Conservation (phyloP, 1,284 basidiomycete species). For the Fistulina hepatica region DNA sequence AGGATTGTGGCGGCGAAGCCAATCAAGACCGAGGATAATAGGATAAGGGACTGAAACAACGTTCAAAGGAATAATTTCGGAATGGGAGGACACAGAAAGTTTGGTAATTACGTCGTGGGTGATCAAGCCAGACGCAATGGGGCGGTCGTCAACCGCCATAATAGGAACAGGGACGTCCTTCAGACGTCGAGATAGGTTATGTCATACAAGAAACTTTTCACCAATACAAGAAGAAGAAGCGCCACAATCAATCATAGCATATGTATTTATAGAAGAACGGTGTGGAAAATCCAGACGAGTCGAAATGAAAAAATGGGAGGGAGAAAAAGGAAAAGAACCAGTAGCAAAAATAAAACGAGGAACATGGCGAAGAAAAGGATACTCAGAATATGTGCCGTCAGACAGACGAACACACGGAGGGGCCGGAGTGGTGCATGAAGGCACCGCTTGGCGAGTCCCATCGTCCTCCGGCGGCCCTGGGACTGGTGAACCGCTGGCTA, state of each 20-base stretch:
- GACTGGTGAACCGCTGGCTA: not conserved
- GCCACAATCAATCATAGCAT: conserved; percentile 18
- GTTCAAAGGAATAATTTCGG: conserved; percentile 7
- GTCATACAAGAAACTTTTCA: conserved; percentile 18
- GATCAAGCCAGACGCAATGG: conserved; percentile 23
- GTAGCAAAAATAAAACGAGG: conserved; percentile 9
- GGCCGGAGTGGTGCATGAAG: too few relatives aligned
- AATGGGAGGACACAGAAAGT: conserved; percentile 17
- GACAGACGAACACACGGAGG: not conserved
- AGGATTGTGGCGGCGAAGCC: conserved; percentile 12
- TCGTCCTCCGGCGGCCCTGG: not conserved
- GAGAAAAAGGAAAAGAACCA: conserved; percentile 6
- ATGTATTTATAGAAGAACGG: conserved; percentile 16
- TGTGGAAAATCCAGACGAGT: conserved; percentile 12
- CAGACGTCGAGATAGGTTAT: conserved; percentile 19
- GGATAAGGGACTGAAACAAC: conserved; percentile 10
- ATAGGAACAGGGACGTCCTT: conserved; percentile 22
- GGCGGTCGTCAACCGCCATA: conserved; percentile 25
- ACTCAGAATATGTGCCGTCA: not conserved
- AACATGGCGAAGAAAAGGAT: conserved; percentile 4
- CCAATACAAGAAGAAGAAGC: conserved; percentile 24
- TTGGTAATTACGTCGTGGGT: conserved; percentile 22
- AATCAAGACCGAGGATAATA: conserved; percentile 12
- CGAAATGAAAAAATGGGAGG: conserved; percentile 23
- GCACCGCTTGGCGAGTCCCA: not conserved